Evolutionary conservation across 768 basidiomycete genomes (phyloP).

Genomic region (Kwoniella botswanensis): DNA sequence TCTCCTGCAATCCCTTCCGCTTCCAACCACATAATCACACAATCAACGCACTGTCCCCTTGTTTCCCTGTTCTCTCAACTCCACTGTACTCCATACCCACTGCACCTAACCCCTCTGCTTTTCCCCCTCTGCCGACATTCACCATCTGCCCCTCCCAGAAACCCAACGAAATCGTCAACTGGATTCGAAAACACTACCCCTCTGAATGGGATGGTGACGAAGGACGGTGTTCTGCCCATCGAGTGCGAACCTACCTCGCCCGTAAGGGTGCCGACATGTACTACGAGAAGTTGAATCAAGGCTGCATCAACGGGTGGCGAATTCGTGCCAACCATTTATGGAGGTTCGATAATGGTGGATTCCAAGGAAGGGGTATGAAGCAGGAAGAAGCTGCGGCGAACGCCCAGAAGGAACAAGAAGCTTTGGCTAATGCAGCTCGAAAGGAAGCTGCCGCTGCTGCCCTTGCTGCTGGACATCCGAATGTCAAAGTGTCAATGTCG

Average conservation of each 20-base stretch:
- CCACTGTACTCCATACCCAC: background rate
- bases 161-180: constrained; percentile 56
- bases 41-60: background rate
- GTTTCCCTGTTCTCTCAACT: background rate
- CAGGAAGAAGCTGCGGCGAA: constrained; percentile 51
- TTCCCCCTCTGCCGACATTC: no score
- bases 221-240: constrained; percentile 53
- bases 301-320: constrained; percentile 51
- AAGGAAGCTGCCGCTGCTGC: constrained; percentile 53
- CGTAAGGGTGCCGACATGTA: constrained; percentile 57
- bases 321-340: constrained; percentile 54
- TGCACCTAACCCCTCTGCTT: background rate
- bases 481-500: constrained; percentile 46
- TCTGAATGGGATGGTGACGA: constrained; percentile 56
- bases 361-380: constrained; percentile 55
- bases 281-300: constrained; percentile 55
- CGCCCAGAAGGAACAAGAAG: constrained; percentile 45
- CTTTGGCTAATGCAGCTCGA: constrained; percentile 40
- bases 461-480: constrained; percentile 48
- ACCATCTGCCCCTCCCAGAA: constrained; percentile 28
- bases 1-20: background rate
- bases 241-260: constrained; percentile 54
- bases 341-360: constrained; percentile 54
- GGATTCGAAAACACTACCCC: constrained; percentile 54
- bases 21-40: background rate